phyloP scores from a whole-genome alignment of 1,284 basidiomycete genomes.

The Gastroboletus turbinatus region DNA sequence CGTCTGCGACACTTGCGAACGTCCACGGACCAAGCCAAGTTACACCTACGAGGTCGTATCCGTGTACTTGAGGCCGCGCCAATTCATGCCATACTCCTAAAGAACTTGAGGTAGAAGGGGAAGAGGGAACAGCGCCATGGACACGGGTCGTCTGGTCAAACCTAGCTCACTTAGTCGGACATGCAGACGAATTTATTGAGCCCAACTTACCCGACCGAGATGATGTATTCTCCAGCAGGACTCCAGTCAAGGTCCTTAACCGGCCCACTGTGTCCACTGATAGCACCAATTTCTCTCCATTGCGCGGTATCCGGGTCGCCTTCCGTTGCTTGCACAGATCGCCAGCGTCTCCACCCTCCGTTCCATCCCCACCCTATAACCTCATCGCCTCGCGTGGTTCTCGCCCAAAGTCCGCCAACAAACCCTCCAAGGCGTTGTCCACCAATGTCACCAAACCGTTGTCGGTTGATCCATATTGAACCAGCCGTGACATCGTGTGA shows the following conservation, averaged over 20 bases:
- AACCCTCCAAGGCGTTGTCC: conserved; percentile 88
- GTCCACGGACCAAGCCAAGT: conserved; percentile 74
- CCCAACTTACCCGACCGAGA: conserved; percentile 71
- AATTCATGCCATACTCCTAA: conserved; percentile 77
- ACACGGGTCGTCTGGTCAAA: conserved; percentile 89
- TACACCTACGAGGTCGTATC: conserved; percentile 86
- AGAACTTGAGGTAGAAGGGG: conserved; percentile 8
- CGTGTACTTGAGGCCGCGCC: conserved; percentile 89
- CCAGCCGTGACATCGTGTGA: conserved; percentile 38
- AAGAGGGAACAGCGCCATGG: conserved; percentile 56
- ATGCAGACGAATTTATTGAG: not conserved
- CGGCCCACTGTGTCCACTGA: conserved; percentile 78
- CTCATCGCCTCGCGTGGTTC: conserved; percentile 47
- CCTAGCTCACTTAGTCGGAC: conserved; percentile 38
- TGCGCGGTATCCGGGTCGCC: conserved; percentile 36
- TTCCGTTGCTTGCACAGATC: conserved; percentile 30
- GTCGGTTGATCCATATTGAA: conserved; percentile 84
- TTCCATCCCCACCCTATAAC: conserved; percentile 89
- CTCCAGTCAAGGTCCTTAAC: conserved; percentile 86
- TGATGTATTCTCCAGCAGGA: conserved; percentile 77
- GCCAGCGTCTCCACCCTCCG: conserved; percentile 89
- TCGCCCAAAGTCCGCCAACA: conserved; percentile 81
- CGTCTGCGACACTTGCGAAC: conserved; percentile 88
- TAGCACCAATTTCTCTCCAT: conserved; percentile 79
- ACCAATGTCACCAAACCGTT: conserved; percentile 90